Evolutionary conservation across 2,329 filamentous ascomycete species (phyloP), one percentile per base, ranked within the genome.

Genomic region (Ophiocordyceps camponoti-floridani): DNA sequence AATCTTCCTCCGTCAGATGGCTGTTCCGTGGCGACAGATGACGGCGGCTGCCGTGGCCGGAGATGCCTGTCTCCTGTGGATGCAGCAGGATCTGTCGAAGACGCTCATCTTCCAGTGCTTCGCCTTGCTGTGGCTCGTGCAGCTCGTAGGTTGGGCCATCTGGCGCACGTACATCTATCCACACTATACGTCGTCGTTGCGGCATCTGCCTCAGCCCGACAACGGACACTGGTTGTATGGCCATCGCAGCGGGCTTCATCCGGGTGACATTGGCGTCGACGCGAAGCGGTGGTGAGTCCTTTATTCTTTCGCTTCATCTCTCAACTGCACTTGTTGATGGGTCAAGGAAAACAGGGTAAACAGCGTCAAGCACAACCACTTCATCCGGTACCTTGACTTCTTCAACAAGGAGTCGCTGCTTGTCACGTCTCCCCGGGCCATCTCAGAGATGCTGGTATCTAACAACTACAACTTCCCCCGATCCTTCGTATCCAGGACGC

Each of bases 401-500:
- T 66, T 75, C 42, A 81, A 81, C 52, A 53, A 64, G 13, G 77
- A 81, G 54, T 67, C 75, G 35, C 52, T 82, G 13, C 48, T 80
- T 3, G 53, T 77, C 42, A 75, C 70, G 1, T 71, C 62, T 7
- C 68, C 79, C 8, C 77, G 79, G 57, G 75, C 70, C 0, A 62
- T 84, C 4, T 67, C 71, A 1, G 79, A 85, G 55, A 68, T 84
- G 6, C 65, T 85, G 3, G 72, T 75, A 10, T 73, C 70, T 8
- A 76, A 73, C 47, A 75, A 67, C 49, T 84, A 85, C 56, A 74
- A 79, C 44, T 85, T 82, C 49, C 54, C 67, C 35, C 84, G 84
- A 56, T 77, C 79, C 0, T 13, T 41, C 1, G 47, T 48, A 19
- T 42, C 46, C 3, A 44, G 84, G 60, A 79, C 84, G 47, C 89